Conservation (phyloP, 257 asterid genomes). For the Eustoma russellianum region DNA sequence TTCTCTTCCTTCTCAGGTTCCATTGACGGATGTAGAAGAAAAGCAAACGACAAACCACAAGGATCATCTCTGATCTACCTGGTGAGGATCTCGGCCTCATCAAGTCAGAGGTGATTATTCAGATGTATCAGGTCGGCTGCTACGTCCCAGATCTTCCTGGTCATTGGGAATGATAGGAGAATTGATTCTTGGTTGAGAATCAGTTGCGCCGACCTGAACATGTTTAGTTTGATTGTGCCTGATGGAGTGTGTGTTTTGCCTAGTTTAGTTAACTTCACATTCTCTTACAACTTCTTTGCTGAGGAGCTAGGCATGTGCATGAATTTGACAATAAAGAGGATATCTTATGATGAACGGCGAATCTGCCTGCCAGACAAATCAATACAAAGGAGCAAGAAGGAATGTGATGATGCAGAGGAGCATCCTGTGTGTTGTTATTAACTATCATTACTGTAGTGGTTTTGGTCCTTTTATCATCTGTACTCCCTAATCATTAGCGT, state of each 20-base stretch:
- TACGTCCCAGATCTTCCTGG: no score
- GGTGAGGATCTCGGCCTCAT: no score
- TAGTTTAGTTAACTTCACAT: slow-evolving; percentile 33
- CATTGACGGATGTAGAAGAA: no score
- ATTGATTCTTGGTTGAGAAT: no score
- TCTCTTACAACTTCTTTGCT: slow-evolving; percentile 45
- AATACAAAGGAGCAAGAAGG: slow-evolving; percentile 60
- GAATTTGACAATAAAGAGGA: slow-evolving; percentile 42
- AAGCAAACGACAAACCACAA: no score
- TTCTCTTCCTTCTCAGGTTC: no score
- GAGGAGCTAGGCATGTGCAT: slow-evolving; percentile 52
- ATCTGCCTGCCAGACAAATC: slow-evolving; percentile 56
- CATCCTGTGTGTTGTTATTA: slow-evolving; percentile 44
- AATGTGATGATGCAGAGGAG: slow-evolving; percentile 35
- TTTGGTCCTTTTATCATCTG: background rate
- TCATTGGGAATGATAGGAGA: no score
- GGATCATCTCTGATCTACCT: no score
- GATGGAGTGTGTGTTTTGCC: slow-evolving; percentile 56
- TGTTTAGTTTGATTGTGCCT: slow-evolving; percentile 46
- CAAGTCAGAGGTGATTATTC: no score
- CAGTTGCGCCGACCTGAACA: no score
- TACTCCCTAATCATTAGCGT: slow-evolving; percentile 9
- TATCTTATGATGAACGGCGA: slow-evolving; percentile 39
- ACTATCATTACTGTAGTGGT: slow-evolving; percentile 19
- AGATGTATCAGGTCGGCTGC: no score